These are phyloP conservation scores for Penicillium cinerascens DNA, from an alignment of 495 filamentous ascomycete genomes.

Conservation along the genomic window DNA sequence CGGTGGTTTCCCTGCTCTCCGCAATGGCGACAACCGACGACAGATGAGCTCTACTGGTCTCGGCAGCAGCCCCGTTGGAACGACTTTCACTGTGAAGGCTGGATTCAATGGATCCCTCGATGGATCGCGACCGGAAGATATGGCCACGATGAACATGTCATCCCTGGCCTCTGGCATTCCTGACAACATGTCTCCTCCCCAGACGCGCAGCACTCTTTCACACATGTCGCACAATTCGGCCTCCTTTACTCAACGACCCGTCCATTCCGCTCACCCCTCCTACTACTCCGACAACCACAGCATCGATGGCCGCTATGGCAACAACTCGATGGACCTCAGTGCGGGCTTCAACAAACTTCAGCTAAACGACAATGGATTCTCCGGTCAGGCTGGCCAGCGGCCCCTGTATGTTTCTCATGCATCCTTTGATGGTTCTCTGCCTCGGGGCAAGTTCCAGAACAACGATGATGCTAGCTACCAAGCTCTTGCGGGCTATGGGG, in stretches of 20 bases:
- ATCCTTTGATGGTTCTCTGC: conserved; percentile 32
- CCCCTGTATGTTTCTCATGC: conserved; percentile 29
- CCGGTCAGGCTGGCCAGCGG: conserved; percentile 23
- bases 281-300: conserved; percentile 42
- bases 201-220: conserved; percentile 28
- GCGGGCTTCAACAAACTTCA: conserved; percentile 34
- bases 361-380: conserved; percentile 29
- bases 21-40: conserved; percentile 28
- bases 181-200: conserved; percentile 28
- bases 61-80: conserved; percentile 26
- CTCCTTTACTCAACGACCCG: conserved; percentile 34
- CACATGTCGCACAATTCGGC: conserved; percentile 41
- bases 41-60: conserved; percentile 34
- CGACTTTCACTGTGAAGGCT: conserved; percentile 30
- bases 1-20: conserved; percentile 27
- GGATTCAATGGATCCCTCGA: conserved; percentile 32
- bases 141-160: conserved; percentile 27
- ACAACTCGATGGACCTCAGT: conserved; percentile 31
- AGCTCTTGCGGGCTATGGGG: conserved; percentile 16
- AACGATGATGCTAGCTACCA: conserved; percentile 32
- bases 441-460: conserved; percentile 31
- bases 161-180: conserved; percentile 27
- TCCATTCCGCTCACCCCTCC: conserved; percentile 35
- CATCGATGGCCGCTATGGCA: conserved; percentile 30
- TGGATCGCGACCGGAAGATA: conserved; percentile 26